Base-by-base conservation (phyloP, 2,329 filamentous ascomycete species). In the Xylaria sp. region DNA sequence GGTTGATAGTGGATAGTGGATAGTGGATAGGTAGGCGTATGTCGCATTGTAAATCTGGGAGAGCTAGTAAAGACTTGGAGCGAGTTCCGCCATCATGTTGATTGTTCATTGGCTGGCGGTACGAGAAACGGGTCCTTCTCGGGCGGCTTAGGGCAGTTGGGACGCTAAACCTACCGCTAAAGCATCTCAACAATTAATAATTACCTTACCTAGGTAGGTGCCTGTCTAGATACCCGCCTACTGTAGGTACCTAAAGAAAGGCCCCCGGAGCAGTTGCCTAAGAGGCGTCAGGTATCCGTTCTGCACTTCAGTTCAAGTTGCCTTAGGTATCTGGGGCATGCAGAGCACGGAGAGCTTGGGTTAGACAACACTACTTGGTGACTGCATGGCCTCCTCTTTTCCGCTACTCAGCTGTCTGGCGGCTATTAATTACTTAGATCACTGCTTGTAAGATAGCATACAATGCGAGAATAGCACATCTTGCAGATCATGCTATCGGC, bases 91-190 rank as follows among this genome's bases (percentile, higher is more conserved):
- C 13, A 40, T 56, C 13, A 31, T 51, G 25, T 56, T 63, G 10
- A 63, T 66, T 66, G 63, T 56, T 63, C 15, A 63, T 66, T 66
- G 63, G 63, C 47, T 56, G 33, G 27, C 54, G 46, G 48, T 66
- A 64, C 63, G 63, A 64, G 41, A 27, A 41, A 37, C 25, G 19
- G n/a, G n/a, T n/a, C n/a, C 15, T 33, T 54, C 23, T 2, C 23
- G 13, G 48, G 33, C 10, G 29, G 33, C n/a, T 31, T 43, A 38
- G 38, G 41, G n/a, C 31, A 33, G 27, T 25, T 21, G 21, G 40
- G 27, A 43, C 38, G 43, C 60, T 44, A 63, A 37, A 35, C 25
- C 31, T 46, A 46, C 48, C 9, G 15, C 54, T 38, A 52, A 25
- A 60, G 49, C 33, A 33, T 25, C 31, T 47, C 41, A 19, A 35